Evolutionary conservation across 1,284 basidiomycete species (phyloP).

Genomic region (Austroboletus niveus): DNA sequence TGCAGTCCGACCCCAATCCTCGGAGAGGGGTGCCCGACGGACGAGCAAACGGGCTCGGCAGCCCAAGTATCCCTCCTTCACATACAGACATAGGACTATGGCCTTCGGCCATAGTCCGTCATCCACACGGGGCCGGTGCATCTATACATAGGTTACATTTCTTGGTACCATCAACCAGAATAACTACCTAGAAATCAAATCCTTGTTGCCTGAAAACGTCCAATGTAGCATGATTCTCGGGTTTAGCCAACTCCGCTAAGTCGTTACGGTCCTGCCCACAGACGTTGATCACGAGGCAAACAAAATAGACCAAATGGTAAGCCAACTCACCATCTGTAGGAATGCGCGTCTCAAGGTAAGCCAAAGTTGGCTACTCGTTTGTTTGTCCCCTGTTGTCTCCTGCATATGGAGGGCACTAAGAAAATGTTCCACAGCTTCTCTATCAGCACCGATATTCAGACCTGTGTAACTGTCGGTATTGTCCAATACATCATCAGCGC

Average conservation of each 20-base stretch:
- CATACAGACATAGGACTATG: too few relatives aligned
- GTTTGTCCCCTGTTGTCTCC: conserved; percentile 53
- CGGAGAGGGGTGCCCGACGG: too few relatives aligned
- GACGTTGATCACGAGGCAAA: background rate
- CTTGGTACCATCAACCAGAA: conserved; percentile 9
- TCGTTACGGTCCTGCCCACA: conserved; percentile 54
- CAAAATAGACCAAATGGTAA: background rate
- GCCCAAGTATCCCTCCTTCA: too few relatives aligned
- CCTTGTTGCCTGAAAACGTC: conserved; percentile 75
- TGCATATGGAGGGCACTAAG: conserved; percentile 88
- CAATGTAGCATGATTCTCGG: conserved; percentile 49
- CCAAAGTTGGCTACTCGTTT: conserved; percentile 87
- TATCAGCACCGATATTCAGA: conserved; percentile 92
- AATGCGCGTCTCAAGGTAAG: conserved; percentile 87
- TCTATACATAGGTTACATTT: background rate
- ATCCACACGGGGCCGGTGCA: too few relatives aligned
- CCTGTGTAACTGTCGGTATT: conserved; percentile 43
- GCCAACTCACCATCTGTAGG: conserved; percentile 66
- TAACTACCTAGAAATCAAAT: conserved; percentile 71
- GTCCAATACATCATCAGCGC: background rate
- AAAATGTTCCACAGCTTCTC: conserved; percentile 97
- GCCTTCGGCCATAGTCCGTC: too few relatives aligned
- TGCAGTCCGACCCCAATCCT: too few relatives aligned
- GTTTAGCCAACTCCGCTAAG: conserved; percentile 61
- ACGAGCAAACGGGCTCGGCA: too few relatives aligned